phyloP scores from a whole-genome alignment of 495 filamentous ascomycete genomes.

The Penicillium arizonense region DNA sequence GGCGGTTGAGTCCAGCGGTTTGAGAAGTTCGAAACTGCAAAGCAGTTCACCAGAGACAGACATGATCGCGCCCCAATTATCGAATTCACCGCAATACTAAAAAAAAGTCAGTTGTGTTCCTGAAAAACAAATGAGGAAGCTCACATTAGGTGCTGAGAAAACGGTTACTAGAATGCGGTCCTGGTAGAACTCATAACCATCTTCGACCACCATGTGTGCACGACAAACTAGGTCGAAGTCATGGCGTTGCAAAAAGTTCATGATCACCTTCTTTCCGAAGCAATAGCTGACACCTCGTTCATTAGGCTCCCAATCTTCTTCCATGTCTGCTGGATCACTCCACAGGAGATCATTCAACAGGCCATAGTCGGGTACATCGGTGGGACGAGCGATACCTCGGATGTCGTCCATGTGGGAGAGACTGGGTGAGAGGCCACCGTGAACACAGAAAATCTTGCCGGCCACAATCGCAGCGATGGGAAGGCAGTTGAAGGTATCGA shows the following conservation, averaged over 20 bases:
- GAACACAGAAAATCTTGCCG: conserved; percentile 98
- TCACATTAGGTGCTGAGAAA: conserved; percentile 95
- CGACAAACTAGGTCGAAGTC: conserved; percentile 98
- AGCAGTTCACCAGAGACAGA: conserved; percentile 90
- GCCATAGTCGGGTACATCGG: conserved; percentile 97
- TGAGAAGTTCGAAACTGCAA: conserved; percentile 96
- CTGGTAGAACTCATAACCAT: conserved; percentile 98
- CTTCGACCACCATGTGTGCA: conserved; percentile 99
- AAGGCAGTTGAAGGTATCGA: conserved; percentile 96
- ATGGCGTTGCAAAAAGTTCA: conserved; percentile 89
- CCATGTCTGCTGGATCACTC: conserved; percentile 98
- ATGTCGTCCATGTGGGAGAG: conserved; percentile 98
- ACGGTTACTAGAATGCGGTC: conserved; percentile 95
- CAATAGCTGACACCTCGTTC: conserved; percentile 98
- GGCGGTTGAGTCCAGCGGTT: conserved; percentile 93
- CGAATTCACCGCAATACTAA: conserved; percentile 98
- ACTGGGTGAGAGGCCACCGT: conserved; percentile 90
- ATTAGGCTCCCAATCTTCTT: conserved; percentile 96
- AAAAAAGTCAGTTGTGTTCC: conserved; percentile 20
- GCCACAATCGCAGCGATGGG: conserved; percentile 97
- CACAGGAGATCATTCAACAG: conserved; percentile 94
- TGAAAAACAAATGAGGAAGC: conserved; percentile 21
- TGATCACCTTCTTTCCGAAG: conserved; percentile 98
- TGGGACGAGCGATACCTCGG: conserved; percentile 89
- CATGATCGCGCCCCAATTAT: conserved; percentile 99